Evolutionary conservation across 2,329 filamentous ascomycete genomes (phyloP), one percentile per base, ranked within the genome.

Genomic region (Fusarium odoratissimum): DNA sequence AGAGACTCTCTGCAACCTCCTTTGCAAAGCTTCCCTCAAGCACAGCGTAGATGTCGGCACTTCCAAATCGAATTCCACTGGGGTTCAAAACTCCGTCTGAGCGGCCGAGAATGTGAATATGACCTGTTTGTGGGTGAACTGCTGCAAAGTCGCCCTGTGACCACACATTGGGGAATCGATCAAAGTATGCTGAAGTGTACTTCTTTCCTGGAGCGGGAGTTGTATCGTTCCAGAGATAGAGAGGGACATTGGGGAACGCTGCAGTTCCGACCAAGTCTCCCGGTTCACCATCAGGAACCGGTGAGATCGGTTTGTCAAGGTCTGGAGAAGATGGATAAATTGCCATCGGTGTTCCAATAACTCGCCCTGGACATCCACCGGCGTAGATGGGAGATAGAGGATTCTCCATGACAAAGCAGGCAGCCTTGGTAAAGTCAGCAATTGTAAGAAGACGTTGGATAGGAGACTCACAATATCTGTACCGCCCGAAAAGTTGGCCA

Each of bases 71-170:
- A 16, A 96, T 90, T 0, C 93, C 93, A 11, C 88, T 91, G 0
- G 93, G 93, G 78, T 96, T 96, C 57, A 96, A 82, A 5, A 96
- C 93, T 17, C 93, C 93, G 77, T 96, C 93, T 5, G 90, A 91
- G 4, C 93, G 86, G 3, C 92, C 92, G 0, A 93, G 86, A 73
- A 95, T 91, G 17, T 88, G 79, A 10, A 94, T 79, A 49, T 89
- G 87, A 11, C 89, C 88, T 2, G 93, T 95, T 8, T 82, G 72
- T 0, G 93, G 92, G 76, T 95, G 90, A 19, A 93, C 83, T 40
- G 88, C 87, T 76, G 93, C 91, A 79, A 95, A 95, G 77, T 96
- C 94, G 28, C 93, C 93, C 71, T 96, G 94, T 0, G 92, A 92
- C 94, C 93, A 96, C 3, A 93, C 92, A 61, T 90, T 83, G 11